These are phyloP conservation scores for Uronychia binucleata DNA, from an alignment of 73 alveolate species.

Conservation along the genomic window DNA sequence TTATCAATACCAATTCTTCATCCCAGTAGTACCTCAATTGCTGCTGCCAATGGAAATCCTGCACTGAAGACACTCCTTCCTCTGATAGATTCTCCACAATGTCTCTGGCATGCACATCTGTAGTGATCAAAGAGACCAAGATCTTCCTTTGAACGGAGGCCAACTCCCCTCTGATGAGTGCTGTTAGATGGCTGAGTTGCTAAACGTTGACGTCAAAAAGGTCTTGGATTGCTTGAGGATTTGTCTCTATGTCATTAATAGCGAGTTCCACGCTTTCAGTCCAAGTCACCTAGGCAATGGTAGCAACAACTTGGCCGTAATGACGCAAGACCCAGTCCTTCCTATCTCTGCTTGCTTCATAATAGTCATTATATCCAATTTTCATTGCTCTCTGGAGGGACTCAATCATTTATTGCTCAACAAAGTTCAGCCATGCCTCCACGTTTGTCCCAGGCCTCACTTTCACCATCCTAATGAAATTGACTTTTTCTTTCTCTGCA, in stretches of 20 bases:
- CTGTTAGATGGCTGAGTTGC: conserved; percentile 39
- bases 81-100: conserved; percentile 55
- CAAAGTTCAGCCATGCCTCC: conserved; percentile 13
- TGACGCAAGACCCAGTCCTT: conserved; percentile 50
- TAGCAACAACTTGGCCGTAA: conserved; percentile 38
- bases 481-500: conserved; percentile 93
- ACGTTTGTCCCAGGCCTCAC: conserved; percentile 31
- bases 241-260: conserved; percentile 34
- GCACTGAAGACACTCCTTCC: conserved; percentile 44
- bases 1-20: conserved; percentile 77
- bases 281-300: conserved; percentile 36
- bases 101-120: conserved; percentile 93
- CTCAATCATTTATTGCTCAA: conserved; percentile 63
- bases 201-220: conserved; percentile 1
- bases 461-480: conserved; percentile 44
- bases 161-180: conserved; percentile 87
- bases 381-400: conserved; percentile 58
- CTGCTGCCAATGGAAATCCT: conserved; percentile 81
- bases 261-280: conserved; percentile 10
- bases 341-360: conserved; percentile 39
- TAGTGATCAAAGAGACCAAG: conserved; percentile 89
- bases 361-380: conserved; percentile 53
- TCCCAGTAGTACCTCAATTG: conserved; percentile 92
- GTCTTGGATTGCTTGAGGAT: conserved; percentile 76
- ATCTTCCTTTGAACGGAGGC: conserved; percentile 78